Evolutionary conservation across 805 yeast species (phyloP).

Genomic region (Huiozyma sinensis): DNA sequence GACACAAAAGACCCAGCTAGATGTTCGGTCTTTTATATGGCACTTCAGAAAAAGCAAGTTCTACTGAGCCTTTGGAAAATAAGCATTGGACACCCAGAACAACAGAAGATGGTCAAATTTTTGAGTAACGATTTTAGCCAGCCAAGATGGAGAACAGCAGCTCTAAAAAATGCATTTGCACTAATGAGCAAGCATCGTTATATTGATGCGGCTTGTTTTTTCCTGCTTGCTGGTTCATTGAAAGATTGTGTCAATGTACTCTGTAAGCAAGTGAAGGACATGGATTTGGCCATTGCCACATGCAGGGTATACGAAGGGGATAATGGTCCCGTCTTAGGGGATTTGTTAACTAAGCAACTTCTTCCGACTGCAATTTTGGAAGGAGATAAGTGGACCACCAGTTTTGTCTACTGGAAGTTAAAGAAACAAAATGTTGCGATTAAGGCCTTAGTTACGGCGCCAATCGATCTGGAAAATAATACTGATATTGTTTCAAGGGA

Average conservation of each 20-base stretch:
- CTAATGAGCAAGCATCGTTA: slow-evolving; percentile 79
- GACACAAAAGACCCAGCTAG: slow-evolving; percentile 60
- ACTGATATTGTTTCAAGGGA: slow-evolving; percentile 21
- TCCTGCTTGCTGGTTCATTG: slow-evolving; percentile 63
- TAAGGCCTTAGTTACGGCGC: slow-evolving; percentile 53
- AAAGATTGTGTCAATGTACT: slow-evolving; percentile 72
- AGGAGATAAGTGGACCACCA: slow-evolving; percentile 74
- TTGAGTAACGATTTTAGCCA: slow-evolving; percentile 65
- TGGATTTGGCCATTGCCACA: slow-evolving; percentile 67
- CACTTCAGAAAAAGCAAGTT: slow-evolving; percentile 66
- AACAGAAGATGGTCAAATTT: slow-evolving; percentile 69
- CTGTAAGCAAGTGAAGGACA: slow-evolving; percentile 53
- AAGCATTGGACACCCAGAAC: slow-evolving; percentile 64
- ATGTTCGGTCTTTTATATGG: slow-evolving; percentile 66
- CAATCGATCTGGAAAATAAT: slow-evolving; percentile 31
- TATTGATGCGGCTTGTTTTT: slow-evolving; percentile 81
- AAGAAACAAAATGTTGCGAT: slow-evolving; percentile 41
- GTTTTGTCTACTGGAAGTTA: slow-evolving; percentile 71
- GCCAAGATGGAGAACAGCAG: slow-evolving; percentile 78
- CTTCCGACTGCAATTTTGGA: slow-evolving; percentile 45
- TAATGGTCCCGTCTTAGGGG: slow-evolving; percentile 41
- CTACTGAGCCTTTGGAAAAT: slow-evolving; percentile 78
- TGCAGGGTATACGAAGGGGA: slow-evolving; percentile 68
- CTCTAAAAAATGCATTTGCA: slow-evolving; percentile 86
- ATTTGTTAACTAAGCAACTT: slow-evolving; percentile 39